These are phyloP conservation scores for Gypsophila paniculata DNA, from an alignment of 179 eudicot genomes.

Conservation along the genomic window DNA sequence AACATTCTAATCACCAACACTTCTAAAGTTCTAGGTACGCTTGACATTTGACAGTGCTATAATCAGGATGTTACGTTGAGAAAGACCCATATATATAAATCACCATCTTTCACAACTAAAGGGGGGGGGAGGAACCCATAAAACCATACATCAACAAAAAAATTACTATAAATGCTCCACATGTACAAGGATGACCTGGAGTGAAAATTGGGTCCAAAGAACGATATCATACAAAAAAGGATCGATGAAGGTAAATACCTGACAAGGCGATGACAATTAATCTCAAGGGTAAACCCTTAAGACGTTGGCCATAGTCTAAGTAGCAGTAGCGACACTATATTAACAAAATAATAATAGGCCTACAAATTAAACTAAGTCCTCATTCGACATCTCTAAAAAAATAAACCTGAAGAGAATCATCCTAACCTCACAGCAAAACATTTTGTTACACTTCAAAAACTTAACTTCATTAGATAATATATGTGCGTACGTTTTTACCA, in stretches of 20 bases:
- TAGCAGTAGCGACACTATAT: not conserved
- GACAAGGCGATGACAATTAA: not conserved
- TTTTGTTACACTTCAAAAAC: not conserved
- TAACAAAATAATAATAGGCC: not conserved
- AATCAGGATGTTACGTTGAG: too few relatives aligned
- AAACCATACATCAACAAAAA: too few relatives aligned
- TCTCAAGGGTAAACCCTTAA: not conserved
- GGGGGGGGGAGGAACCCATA: too few relatives aligned
- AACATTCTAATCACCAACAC: too few relatives aligned
- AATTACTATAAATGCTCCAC: too few relatives aligned
- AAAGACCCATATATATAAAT: too few relatives aligned
- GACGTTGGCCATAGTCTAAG: not conserved
- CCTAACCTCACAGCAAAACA: not conserved
- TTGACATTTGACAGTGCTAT: too few relatives aligned
- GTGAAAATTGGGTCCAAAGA: not conserved
- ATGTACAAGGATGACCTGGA: constrained; percentile 11
- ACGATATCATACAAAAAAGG: not conserved
- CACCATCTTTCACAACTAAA: too few relatives aligned
- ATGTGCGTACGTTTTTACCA: not conserved
- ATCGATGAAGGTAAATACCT: not conserved
- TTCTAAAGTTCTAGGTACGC: too few relatives aligned
- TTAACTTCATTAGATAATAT: not conserved
- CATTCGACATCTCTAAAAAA: not conserved
- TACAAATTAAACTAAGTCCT: not conserved
- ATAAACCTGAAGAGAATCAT: not conserved